These are phyloP conservation scores for Hypoxylon sp. DNA, from an alignment of 2,329 filamentous ascomycete genomes.

Conservation along the genomic window DNA sequence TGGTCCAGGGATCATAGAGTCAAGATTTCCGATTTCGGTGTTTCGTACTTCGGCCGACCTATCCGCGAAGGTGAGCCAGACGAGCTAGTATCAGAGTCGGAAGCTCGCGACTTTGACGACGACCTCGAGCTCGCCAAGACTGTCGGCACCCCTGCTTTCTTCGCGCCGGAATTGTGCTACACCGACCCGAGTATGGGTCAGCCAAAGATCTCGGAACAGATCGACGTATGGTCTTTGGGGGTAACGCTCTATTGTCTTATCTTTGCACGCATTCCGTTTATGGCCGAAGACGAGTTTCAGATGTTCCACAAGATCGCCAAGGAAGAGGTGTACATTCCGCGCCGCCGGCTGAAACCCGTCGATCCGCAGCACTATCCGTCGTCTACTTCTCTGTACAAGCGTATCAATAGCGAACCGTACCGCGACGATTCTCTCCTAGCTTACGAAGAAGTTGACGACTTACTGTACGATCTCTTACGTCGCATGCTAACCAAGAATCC, in stretches of 20 bases:
- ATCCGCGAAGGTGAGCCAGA: slow-evolving; percentile 83
- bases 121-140: slow-evolving; percentile 97
- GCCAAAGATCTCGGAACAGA: slow-evolving; percentile 86
- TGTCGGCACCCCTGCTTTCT: slow-evolving; percentile 96
- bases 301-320: slow-evolving; percentile 93
- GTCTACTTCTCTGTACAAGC: slow-evolving; percentile 62
- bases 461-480: slow-evolving; percentile 78
- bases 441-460: slow-evolving; percentile 86
- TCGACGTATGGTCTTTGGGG: slow-evolving; percentile 96
- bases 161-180: slow-evolving; percentile 94
- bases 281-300: slow-evolving; percentile 89
- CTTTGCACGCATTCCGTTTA: slow-evolving; percentile 91
- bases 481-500: slow-evolving; percentile 90
- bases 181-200: slow-evolving; percentile 75
- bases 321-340: slow-evolving; percentile 89
- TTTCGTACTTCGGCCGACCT: slow-evolving; percentile 93
- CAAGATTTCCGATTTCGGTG: slow-evolving; percentile 98
- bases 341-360: slow-evolving; percentile 79
- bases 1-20: slow-evolving; percentile 85
- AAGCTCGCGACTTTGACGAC: slow-evolving; percentile 87
- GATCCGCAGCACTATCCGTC: slow-evolving; percentile 65
- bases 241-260: slow-evolving; percentile 96
- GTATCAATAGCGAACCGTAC: slow-evolving; percentile 70
- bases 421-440: slow-evolving; percentile 79
- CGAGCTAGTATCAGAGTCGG: slow-evolving; percentile 78